A percentile compares a stretch with the other conserved stretches of the same genome.
These are phyloP conservation scores for Thelephora aurantiotincta DNA, from an alignment of 768 basidiomycete genomes.

Conservation along the genomic window DNA sequence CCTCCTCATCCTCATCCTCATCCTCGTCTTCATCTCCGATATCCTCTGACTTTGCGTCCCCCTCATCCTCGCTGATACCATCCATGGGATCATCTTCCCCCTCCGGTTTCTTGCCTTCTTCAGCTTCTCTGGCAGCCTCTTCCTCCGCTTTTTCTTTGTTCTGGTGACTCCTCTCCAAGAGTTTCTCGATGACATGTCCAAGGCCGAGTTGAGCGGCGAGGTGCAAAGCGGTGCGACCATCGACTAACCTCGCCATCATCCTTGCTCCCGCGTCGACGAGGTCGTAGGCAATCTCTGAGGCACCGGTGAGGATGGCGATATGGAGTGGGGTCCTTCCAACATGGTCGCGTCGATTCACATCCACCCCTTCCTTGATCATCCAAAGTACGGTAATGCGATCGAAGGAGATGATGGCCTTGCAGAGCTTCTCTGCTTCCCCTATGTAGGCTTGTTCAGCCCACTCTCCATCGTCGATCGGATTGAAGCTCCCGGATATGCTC, in stretches of 20 bases:
- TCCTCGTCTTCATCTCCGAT: slow-evolving; percentile 4
- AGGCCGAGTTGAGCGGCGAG: slow-evolving; percentile 37
- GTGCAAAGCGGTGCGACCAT: slow-evolving; percentile 42
- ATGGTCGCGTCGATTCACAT: slow-evolving; percentile 42
- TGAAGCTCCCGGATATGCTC: slow-evolving; percentile 46
- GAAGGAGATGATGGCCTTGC: slow-evolving; percentile 34
- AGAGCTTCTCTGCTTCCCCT: slow-evolving; percentile 37
- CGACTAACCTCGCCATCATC: slow-evolving; percentile 40
- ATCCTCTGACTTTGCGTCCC: neutral
- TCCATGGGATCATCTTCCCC: slow-evolving; percentile 7
- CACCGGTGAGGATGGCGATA: slow-evolving; percentile 34
- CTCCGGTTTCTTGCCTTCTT: slow-evolving; percentile 2
- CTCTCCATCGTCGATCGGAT: slow-evolving; percentile 52
- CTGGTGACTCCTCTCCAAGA: slow-evolving; percentile 32
- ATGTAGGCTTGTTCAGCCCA: slow-evolving; percentile 52
- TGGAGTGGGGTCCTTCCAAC: slow-evolving; percentile 51
- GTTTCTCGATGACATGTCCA: slow-evolving; percentile 27
- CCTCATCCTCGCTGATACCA: slow-evolving; percentile 9
- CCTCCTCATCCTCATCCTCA: too few relatives aligned
- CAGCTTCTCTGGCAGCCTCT: slow-evolving; percentile 4
- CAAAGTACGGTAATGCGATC: slow-evolving; percentile 26
- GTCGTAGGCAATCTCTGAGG: slow-evolving; percentile 30
- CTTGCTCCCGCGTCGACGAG: slow-evolving; percentile 42
- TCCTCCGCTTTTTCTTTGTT: slow-evolving; percentile 16
- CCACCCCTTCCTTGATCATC: slow-evolving; percentile 26